A percentile compares a stretch with the other conserved stretches of the same genome.
phyloP scores from a whole-genome alignment of 345 rosid genomes.

The Acer campestre region DNA sequence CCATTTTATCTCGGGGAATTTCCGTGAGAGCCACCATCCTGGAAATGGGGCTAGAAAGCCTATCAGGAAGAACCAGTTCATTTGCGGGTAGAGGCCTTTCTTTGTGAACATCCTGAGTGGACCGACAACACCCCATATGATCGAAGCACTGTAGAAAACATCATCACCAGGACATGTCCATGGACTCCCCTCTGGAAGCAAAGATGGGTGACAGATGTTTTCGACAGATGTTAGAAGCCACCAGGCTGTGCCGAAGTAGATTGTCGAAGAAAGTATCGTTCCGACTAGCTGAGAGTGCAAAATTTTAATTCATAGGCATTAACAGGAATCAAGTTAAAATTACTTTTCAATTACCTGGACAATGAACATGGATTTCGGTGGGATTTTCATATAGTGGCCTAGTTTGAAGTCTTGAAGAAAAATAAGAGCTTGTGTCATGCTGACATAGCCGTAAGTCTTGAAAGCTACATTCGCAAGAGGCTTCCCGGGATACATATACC shows the following conservation, averaged over 20 bases:
- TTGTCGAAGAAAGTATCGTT: constrained; percentile 43
- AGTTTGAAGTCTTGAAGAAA: constrained; percentile 58
- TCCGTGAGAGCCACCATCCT: constrained; percentile 38
- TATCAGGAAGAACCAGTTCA: constrained; percentile 58
- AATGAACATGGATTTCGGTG: constrained; percentile 57
- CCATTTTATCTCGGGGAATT: constrained; percentile 43
- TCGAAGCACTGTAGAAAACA: constrained; percentile 57
- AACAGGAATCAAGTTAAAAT: neutral
- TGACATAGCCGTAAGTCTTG: constrained; percentile 49
- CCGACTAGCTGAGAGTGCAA: constrained; percentile 36
- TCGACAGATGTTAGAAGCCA: constrained; percentile 48
- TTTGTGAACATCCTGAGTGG: constrained; percentile 46
- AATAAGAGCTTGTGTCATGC: constrained; percentile 48
- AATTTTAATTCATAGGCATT: neutral
- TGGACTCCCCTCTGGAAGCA: constrained; percentile 45
- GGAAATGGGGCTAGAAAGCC: constrained; percentile 52
- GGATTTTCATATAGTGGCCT: constrained; percentile 67
- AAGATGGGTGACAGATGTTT: constrained; percentile 36
- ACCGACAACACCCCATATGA: constrained; percentile 65
- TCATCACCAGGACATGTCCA: constrained; percentile 63
- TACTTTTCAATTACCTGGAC: constrained; percentile 40
- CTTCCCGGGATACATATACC: constrained; percentile 55
- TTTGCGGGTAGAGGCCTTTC: constrained; percentile 36
- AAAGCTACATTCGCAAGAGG: constrained; percentile 58
- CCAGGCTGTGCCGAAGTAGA: constrained; percentile 54